Evolutionary conservation across 495 filamentous ascomycete species (phyloP).

Genomic region (Poronia punctata): DNA sequence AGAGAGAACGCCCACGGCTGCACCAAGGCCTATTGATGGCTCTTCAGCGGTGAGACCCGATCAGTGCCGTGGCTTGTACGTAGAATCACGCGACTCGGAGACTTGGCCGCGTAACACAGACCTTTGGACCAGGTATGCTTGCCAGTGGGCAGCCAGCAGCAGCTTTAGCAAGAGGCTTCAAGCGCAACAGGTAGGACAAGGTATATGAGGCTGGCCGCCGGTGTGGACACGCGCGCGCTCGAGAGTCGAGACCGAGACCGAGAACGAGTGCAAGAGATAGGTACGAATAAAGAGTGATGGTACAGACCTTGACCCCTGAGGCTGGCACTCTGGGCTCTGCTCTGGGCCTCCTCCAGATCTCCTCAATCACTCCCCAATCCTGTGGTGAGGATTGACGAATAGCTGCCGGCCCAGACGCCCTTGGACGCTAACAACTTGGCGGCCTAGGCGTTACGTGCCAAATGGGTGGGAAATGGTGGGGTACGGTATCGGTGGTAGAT

Average conservation of each 20-base stretch:
- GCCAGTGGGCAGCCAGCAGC: neutral
- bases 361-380: no score
- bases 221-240: constrained; percentile 1
- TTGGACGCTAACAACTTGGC: constrained; percentile 9
- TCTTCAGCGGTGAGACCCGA: constrained; percentile 3
- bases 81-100: constrained; percentile 7
- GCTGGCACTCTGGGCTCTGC: no score
- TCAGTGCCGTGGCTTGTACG: constrained; percentile 1
- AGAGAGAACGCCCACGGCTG: constrained; percentile 1
- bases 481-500: constrained; percentile 1
- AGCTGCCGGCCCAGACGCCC: constrained; percentile 1
- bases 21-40: constrained; percentile 1
- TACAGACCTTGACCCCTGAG: no score
- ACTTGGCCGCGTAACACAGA: constrained; percentile 3
- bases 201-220: constrained; percentile 4
- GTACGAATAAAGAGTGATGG: no score
- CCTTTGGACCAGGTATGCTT: neutral
- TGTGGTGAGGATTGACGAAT: constrained; percentile 12
- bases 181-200: constrained; percentile 1
- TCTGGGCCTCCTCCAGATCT: no score
- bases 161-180: neutral
- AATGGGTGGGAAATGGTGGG: constrained; percentile 3
- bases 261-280: no score
- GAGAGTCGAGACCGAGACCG: no score
- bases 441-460: no score